These are phyloP conservation scores for Bassia scoparia DNA, from an alignment of 148 eudicot genomes.

Conservation along the genomic window DNA sequence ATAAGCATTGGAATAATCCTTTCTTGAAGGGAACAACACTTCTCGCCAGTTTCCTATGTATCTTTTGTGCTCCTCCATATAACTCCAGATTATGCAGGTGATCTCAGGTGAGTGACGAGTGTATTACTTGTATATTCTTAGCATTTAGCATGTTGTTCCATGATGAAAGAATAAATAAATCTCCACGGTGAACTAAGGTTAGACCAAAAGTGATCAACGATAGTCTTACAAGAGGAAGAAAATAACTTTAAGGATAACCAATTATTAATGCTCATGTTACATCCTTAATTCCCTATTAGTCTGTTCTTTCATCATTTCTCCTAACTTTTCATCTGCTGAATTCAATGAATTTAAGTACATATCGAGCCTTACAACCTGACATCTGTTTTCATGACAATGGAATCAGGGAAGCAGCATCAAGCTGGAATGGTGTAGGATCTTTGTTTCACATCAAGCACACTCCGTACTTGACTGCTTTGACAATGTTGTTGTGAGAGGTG, in stretches of 20 bases:
- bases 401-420: constrained; percentile 59
- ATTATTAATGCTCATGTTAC: no score
- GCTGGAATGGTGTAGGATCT: constrained; percentile 76
- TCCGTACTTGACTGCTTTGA: constrained; percentile 75
- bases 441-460: constrained; percentile 87
- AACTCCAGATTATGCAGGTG: constrained; percentile 66
- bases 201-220: no score
- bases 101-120: constrained; percentile 43
- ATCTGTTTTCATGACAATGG: constrained; percentile 11
- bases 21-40: constrained; percentile 40
- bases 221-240: no score
- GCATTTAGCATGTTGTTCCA: not conserved
- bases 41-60: constrained; percentile 58
- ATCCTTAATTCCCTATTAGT: no score
- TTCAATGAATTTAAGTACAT: not conserved
- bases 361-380: not conserved
- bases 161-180: not conserved
- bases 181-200: no score
- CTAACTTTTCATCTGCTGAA: not conserved
- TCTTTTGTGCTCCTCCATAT: constrained; percentile 91
- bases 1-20: constrained; percentile 60
- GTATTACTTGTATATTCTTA: not conserved
- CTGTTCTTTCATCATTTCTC: not conserved
- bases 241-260: no score
- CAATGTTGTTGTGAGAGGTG: constrained; percentile 86